Conservation (phyloP, 2,329 filamentous ascomycete species). For the Rachicladosporium sp. region DNA sequence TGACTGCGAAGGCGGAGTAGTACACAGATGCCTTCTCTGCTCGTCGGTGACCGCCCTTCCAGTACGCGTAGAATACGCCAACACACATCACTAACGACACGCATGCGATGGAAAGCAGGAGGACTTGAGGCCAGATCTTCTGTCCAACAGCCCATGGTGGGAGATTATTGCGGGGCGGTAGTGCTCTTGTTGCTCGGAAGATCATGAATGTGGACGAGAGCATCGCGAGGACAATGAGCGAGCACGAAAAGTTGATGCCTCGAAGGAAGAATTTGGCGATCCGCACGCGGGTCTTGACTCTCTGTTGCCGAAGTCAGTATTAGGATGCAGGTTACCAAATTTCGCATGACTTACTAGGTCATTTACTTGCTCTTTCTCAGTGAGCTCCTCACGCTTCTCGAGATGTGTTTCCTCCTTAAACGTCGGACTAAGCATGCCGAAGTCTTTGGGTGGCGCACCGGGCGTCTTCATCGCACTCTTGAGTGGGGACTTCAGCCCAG, state of each 20-base stretch:
- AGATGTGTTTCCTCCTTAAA: slow-evolving; percentile 71
- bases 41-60: slow-evolving; percentile 70
- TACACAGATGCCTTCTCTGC: slow-evolving; percentile 91
- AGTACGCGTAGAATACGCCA: slow-evolving; percentile 73
- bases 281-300: slow-evolving; percentile 81
- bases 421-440: slow-evolving; percentile 69
- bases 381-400: slow-evolving; percentile 69
- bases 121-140: slow-evolving; percentile 77
- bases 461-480: slow-evolving; percentile 86
- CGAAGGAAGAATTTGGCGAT: slow-evolving; percentile 93
- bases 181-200: slow-evolving; percentile 72
- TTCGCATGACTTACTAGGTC: slow-evolving; percentile 58
- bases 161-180: slow-evolving; percentile 66
- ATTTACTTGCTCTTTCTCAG: slow-evolving; percentile 75
- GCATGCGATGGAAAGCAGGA: slow-evolving; percentile 66
- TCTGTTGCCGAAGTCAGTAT: slow-evolving; percentile 45
- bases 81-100: slow-evolving; percentile 72
- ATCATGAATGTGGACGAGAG: slow-evolving; percentile 77
- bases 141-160: slow-evolving; percentile 75
- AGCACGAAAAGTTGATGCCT: slow-evolving; percentile 92
- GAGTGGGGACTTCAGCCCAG: slow-evolving; percentile 53
- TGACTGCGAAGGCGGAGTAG: slow-evolving; percentile 87
- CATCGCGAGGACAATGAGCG: slow-evolving; percentile 85
- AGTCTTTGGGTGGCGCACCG: slow-evolving; percentile 60
- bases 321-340: too few species aligned